Evolutionary conservation across 257 asterid genomes (phyloP), one percentile per base, ranked within the genome.

Genomic region (Nicotiana sylvestris): DNA sequence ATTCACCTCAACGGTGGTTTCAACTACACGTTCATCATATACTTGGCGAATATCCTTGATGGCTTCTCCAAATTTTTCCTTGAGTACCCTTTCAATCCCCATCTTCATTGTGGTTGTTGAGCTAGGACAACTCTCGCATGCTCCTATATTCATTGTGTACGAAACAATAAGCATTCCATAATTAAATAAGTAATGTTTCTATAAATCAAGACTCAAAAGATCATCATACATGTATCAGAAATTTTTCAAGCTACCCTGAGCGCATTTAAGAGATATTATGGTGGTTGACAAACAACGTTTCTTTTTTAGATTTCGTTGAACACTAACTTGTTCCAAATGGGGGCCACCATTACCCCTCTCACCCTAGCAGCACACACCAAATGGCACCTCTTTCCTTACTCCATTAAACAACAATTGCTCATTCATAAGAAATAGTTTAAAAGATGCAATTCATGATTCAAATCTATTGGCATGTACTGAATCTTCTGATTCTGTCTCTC

Each of bases 91-190:
- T 86, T 92, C 98, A 10, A 95, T 91, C 16, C 99, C 99, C 98
- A 95, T 83, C 82, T 87, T 92, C 99, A 95, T 95, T 55, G 99
- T 95, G 27, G 98, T 94, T 1, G 97, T 92, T 68, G 98, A 94
- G 82, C 99, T 94, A 29, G 98, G 98, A 76, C 98, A 95, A 85
- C 92, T 92, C 81, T 84, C 98, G 32, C 98, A 94, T 16, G 99
- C 97, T 82, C 98, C 98, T 93, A 55, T 74, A 74, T 27, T 12
- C 78, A 43, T 46, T 72, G 60, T 51, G 55, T 72, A 72, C 60
- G 25, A 72, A 72, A 72, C 17, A 72, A 5, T 46, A 72, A 46
- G 78, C 37, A 43, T 25, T 68, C 55, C 77, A 35, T 35, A 35
- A 35, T 5, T 35, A 35, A 35, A 35, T 35, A 35, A 9, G 9